Percentiles rank a stretch among this genome's conserved stretches.
Evolutionary conservation across 2,329 filamentous ascomycete genomes (phyloP).

Genomic region (Pseudopithomyces maydicus): DNA sequence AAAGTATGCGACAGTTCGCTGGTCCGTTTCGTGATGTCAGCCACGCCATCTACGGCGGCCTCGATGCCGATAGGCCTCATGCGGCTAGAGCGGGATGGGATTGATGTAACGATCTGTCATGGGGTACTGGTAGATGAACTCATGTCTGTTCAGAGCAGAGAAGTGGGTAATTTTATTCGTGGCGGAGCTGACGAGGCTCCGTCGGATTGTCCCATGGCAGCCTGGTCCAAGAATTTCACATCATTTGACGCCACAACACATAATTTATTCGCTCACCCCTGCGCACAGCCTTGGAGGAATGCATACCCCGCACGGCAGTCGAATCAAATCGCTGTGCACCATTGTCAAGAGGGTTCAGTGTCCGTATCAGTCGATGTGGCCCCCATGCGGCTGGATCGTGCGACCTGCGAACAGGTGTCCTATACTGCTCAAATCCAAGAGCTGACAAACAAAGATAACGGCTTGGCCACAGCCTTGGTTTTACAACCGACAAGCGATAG

Average conservation of each 20-base stretch:
- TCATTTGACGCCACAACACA: slow-evolving; percentile 1
- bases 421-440: neutral
- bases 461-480: too few relatives aligned
- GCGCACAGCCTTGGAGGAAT: neutral
- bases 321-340: neutral
- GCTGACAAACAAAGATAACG: too few relatives aligned
- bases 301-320: slow-evolving; percentile 1
- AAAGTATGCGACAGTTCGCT: slow-evolving; percentile 5
- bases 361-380: neutral
- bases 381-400: neutral
- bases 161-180: neutral
- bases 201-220: neutral
- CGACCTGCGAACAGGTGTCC: neutral
- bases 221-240: neutral
- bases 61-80: neutral
- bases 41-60: slow-evolving; percentile 4
- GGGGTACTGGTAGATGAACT: neutral
- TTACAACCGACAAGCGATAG: too few relatives aligned
- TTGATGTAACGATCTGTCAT: too few relatives aligned
- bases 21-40: neutral
- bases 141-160: neutral
- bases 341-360: neutral
- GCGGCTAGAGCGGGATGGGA: neutral
- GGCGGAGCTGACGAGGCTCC: slow-evolving; percentile 4
- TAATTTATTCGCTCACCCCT: neutral